Evolutionary conservation across 2,329 filamentous ascomycete species (phyloP).

Genomic region (Nannizzia gypsea): DNA sequence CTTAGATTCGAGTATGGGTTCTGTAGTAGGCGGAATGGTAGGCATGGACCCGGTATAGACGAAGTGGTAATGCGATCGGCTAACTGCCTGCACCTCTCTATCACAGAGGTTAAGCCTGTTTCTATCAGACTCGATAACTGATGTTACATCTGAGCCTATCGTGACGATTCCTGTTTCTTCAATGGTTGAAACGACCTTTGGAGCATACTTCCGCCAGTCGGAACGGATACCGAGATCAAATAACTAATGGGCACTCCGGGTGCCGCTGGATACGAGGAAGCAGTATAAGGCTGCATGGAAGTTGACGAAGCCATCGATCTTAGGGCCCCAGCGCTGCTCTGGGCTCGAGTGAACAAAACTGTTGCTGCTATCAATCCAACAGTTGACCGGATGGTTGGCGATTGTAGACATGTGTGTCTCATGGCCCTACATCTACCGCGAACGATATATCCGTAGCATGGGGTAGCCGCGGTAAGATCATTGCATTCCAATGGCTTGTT

Average conservation of each 20-base stretch:
- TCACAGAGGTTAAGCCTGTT: not conserved
- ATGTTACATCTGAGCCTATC: not conserved
- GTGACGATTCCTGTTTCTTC: slow-evolving; percentile 6
- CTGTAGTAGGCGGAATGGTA: slow-evolving; percentile 36
- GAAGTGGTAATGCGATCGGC: slow-evolving; percentile 23
- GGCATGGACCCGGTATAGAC: slow-evolving; percentile 44
- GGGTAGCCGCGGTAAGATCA: not conserved
- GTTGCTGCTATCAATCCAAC: too few species aligned
- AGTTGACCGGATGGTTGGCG: too few species aligned
- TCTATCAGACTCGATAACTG: not conserved
- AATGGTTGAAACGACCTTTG: not conserved
- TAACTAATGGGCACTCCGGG: not conserved
- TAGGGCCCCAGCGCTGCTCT: not conserved
- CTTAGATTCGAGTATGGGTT: slow-evolving; percentile 43
- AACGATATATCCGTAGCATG: not conserved
- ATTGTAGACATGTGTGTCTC: not conserved
- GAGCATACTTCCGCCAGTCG: not conserved
- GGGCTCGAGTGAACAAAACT: not conserved
- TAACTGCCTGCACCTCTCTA: not conserved
- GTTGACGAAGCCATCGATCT: not conserved
- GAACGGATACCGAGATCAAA: not conserved
- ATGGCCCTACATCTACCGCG: not conserved
- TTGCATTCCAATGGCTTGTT: not conserved
- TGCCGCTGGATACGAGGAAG: not conserved
- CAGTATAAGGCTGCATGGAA: not conserved